These are phyloP conservation scores for Euphorbia schlechtendalii DNA, from an alignment of 441 rosid genomes.

Conservation along the genomic window DNA sequence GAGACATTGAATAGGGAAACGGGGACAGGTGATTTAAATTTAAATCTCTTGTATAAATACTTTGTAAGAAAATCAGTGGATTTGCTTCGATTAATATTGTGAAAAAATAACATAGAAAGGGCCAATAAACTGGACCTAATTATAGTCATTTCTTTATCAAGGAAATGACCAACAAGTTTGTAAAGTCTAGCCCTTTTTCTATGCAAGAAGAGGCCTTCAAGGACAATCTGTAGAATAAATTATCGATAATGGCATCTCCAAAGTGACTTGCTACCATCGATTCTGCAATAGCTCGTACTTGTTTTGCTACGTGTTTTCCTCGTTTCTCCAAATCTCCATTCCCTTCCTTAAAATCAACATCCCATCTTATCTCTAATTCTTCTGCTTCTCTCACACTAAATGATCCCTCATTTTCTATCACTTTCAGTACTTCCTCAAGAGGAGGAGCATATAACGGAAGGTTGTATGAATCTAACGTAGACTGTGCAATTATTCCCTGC, in stretches of 20 bases:
- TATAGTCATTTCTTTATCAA: too few species aligned
- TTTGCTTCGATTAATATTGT: too few species aligned
- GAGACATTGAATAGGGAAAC: too few species aligned
- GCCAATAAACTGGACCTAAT: too few species aligned
- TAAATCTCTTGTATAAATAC: too few species aligned
- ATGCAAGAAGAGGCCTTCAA: neutral
- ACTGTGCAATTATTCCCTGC: constrained; percentile 3
- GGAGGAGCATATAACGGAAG: constrained; percentile 1
- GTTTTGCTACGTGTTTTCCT: neutral
- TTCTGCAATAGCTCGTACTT: neutral
- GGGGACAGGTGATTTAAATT: too few species aligned
- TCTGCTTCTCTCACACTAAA: neutral
- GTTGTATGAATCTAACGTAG: neutral
- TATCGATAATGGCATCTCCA: neutral
- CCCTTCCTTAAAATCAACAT: neutral
- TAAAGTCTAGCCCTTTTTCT: too few species aligned
- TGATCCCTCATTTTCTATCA: constrained; percentile 5
- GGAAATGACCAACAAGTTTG: too few species aligned
- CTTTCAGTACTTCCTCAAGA: neutral
- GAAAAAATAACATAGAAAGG: too few species aligned
- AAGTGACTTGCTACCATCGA: neutral
- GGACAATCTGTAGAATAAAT: neutral
- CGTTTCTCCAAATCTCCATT: neutral
- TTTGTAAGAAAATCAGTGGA: too few species aligned
- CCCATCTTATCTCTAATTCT: constrained; percentile 5